Base-by-base conservation (phyloP, 352 stramenopile genomes). In the Thalassiosira oceanica region DNA sequence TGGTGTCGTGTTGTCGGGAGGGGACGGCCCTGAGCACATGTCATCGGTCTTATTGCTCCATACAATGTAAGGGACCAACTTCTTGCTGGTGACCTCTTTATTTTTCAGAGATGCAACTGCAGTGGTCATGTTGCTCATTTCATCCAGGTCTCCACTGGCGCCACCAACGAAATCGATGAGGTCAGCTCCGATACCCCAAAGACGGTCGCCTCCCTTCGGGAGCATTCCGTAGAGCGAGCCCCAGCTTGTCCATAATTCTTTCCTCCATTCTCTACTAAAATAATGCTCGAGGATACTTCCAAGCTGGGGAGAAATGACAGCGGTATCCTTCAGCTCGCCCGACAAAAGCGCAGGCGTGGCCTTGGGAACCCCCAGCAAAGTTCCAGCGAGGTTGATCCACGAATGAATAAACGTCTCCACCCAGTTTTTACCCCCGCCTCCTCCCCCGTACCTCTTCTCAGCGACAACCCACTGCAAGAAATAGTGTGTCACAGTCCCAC, bases 391-490 rank as follows among this genome's bases (percentile, higher is more conserved):
- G 67, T 97, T 97, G 23, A 96, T 84, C 28, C 96, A 95, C 1
- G 90, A 55, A 49, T 96, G 91, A 13, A 98, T 56, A 77, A 98
- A 86, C 26, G 92, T 80, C 37, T 97, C 93, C 2, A 97, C 90
- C 95, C 95, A 98, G n/a, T 91, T 51, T 11, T 88, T 82, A 1
- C 94, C 94, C 28, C 86, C 92, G n/a, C 88, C 88, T 28, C 92
- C 92, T 27, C 92, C 93, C 3, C 89, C 82, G 4, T 90, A 52
- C 41, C 62, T 78, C 23, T 61, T 50, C 10, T 55, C 39, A 42
- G 83, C 92, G 39, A 96, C 92, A 41, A 98, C 94, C 95, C 95
- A 98, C 46, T 95, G 88, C 51, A 97, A 90, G 62, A 98, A 98
- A 79, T 96, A 96, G 43, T 96, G 89, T n/a, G 94, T 82, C 6